Percentiles rank a stretch among this genome's conserved stretches.
Evolutionary conservation across 352 stramenopile genomes (phyloP).

Genomic region (Phytopythium chamaehyphon): DNA sequence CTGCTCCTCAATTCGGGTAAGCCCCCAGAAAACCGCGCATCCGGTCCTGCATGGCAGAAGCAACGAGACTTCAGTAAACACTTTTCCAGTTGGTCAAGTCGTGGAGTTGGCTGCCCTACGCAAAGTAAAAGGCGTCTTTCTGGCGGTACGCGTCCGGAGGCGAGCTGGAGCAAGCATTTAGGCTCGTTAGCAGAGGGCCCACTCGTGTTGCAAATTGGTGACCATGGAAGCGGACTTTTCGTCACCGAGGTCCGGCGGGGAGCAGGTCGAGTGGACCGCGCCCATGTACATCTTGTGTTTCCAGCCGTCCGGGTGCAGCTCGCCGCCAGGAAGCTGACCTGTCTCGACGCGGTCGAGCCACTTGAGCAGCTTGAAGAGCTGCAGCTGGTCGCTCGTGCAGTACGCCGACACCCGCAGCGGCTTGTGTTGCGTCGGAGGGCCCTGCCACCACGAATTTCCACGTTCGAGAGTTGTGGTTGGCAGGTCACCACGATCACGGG

Average conservation of each 20-base stretch:
- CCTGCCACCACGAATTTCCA: slow-evolving; percentile 14
- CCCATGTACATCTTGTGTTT: slow-evolving; percentile 87
- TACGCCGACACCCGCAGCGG: slow-evolving; percentile 75
- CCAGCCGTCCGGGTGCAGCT: slow-evolving; percentile 78
- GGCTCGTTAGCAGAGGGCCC: not conserved
- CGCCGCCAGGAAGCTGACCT: slow-evolving; percentile 64
- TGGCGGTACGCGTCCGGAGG: slow-evolving; percentile 49
- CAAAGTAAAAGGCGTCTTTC: slow-evolving; percentile 87
- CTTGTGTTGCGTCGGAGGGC: slow-evolving; percentile 66
- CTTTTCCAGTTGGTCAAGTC: too few species aligned
- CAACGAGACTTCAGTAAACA: too few species aligned
- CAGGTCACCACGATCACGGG: too few species aligned
- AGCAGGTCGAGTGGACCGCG: slow-evolving; percentile 73
- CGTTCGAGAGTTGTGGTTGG: too few species aligned
- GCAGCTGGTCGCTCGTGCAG: slow-evolving; percentile 79
- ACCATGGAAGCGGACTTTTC: too few species aligned
- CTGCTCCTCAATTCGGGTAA: slow-evolving; percentile 78
- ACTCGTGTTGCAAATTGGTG: too few species aligned
- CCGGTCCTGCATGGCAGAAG: slow-evolving; percentile 62
- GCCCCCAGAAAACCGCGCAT: slow-evolving; percentile 89
- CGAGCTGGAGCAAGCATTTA: not conserved
- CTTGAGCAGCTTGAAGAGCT: slow-evolving; percentile 86
- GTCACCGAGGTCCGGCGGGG: slow-evolving; percentile 24
- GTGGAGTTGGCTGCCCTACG: too few species aligned
- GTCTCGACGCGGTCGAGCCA: slow-evolving; percentile 82